Conservation (phyloP, 2,329 filamentous ascomycete species). For the Pseudocercospora pini-densiflorae region DNA sequence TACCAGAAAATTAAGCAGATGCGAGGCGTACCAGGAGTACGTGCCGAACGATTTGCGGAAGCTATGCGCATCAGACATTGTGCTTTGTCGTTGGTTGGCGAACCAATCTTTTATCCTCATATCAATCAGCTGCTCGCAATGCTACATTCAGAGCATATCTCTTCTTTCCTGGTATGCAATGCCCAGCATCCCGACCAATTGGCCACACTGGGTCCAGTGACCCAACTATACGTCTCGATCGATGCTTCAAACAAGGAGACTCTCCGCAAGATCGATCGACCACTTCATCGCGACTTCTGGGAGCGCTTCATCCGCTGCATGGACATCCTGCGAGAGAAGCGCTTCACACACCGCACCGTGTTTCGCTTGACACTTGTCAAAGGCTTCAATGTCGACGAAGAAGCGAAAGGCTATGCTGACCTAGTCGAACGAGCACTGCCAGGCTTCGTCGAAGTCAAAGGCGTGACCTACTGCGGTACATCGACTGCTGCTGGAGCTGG, state of each 20-base stretch:
- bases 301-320: conserved; percentile 91
- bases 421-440: conserved; percentile 85
- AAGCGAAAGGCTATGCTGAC: conserved; percentile 86
- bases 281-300: conserved; percentile 96
- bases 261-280: conserved; percentile 85
- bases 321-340: conserved; percentile 82
- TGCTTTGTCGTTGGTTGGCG: conserved; percentile 87
- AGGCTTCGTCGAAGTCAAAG: conserved; percentile 94
- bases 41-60: conserved; percentile 89
- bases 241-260: conserved; percentile 91
- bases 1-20: conserved; percentile 99
- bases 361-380: conserved; percentile 96
- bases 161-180: conserved; percentile 90
- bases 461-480: conserved; percentile 95
- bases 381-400: conserved; percentile 96
- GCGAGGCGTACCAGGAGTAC: conserved; percentile 88
- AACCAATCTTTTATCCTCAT: conserved; percentile 98
- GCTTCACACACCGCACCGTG: conserved; percentile 86
- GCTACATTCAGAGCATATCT: conserved; percentile 85
- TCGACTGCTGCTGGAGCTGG: conserved; percentile 82
- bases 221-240: conserved; percentile 95
- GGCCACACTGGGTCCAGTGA: conserved; percentile 79
- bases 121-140: conserved; percentile 90
- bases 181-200: conserved; percentile 95
- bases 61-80: conserved; percentile 94